Conservation (phyloP, 805 yeast species). For the Saccharomycopsis fermentans region DNA sequence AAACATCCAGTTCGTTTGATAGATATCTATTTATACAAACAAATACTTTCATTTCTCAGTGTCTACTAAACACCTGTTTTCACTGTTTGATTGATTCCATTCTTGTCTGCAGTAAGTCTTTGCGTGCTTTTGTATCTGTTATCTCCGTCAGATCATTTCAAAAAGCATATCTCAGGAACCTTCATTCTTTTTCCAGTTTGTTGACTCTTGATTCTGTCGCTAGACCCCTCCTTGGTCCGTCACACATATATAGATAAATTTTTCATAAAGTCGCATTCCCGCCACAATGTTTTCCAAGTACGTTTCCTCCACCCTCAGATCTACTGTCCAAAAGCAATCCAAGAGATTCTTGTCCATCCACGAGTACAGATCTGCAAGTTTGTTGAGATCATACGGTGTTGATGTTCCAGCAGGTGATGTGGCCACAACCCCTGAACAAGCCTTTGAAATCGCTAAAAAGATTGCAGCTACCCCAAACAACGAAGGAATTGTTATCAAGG, state of each 20-base stretch:
- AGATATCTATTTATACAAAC: not conserved
- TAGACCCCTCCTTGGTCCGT: too few relatives aligned
- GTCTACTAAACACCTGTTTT: not conserved
- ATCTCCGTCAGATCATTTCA: too few relatives aligned
- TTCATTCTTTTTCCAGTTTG: too few relatives aligned
- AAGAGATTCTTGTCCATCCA: slow-evolving; percentile 81
- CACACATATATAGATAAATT: too few relatives aligned
- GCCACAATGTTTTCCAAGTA: slow-evolving; percentile 2
- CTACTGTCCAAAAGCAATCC: not conserved
- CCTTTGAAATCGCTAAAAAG: slow-evolving; percentile 68
- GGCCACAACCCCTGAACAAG: slow-evolving; percentile 83
- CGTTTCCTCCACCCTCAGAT: slow-evolving; percentile 1
- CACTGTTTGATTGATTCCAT: not conserved
- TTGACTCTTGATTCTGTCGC: too few relatives aligned
- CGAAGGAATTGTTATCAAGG: slow-evolving; percentile 87
- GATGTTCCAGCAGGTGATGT: slow-evolving; percentile 89
- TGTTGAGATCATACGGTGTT: slow-evolving; percentile 73
- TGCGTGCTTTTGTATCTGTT: too few relatives aligned
- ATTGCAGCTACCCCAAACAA: slow-evolving; percentile 38
- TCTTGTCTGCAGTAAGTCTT: too few relatives aligned
- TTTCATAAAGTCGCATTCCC: too few relatives aligned
- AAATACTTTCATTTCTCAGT: not conserved
- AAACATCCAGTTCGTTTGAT: not conserved
- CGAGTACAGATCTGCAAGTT: slow-evolving; percentile 89
- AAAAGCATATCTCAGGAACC: too few relatives aligned